A percentile compares a stretch with the other conserved stretches of the same genome.
Conservation (phyloP, 192 early-diverging fungal species). For the Gamsiella multidivaricata region DNA sequence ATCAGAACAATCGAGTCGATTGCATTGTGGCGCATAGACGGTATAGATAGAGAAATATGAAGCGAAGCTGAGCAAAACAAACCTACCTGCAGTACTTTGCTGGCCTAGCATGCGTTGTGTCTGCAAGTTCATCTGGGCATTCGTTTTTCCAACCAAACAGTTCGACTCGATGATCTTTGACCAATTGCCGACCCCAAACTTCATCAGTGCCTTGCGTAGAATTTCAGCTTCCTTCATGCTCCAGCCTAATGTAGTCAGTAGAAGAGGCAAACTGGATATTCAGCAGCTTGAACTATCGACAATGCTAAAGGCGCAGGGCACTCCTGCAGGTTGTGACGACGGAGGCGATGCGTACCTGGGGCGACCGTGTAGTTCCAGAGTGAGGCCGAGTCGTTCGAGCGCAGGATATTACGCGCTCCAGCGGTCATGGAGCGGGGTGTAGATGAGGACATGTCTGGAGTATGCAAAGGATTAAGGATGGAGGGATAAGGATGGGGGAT, state of each 20-base stretch:
- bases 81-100: conserved; percentile 90
- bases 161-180: conserved; percentile 92
- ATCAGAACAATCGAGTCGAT: conserved; percentile 2
- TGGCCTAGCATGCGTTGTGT: conserved; percentile 94
- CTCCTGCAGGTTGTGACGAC: background rate
- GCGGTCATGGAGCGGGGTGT: conserved; percentile 91
- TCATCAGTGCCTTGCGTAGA: conserved; percentile 85
- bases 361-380: conserved; percentile 95
- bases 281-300: background rate
- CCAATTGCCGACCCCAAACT: conserved; percentile 96
- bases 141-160: conserved; percentile 94
- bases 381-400: conserved; percentile 94
- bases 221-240: conserved; percentile 85
- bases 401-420: conserved; percentile 89
- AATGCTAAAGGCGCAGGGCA: background rate
- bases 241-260: conserved; percentile 71
- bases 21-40: background rate
- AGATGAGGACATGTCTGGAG: conserved; percentile 19
- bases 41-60: no score
- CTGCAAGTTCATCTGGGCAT: conserved; percentile 97
- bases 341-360: conserved; percentile 62
- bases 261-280: background rate
- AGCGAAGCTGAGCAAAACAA: no score
- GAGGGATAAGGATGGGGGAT: no score
- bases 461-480: background rate